Evolutionary conservation across 805 yeast species (phyloP).

Genomic region (Candida qinlingensis): DNA sequence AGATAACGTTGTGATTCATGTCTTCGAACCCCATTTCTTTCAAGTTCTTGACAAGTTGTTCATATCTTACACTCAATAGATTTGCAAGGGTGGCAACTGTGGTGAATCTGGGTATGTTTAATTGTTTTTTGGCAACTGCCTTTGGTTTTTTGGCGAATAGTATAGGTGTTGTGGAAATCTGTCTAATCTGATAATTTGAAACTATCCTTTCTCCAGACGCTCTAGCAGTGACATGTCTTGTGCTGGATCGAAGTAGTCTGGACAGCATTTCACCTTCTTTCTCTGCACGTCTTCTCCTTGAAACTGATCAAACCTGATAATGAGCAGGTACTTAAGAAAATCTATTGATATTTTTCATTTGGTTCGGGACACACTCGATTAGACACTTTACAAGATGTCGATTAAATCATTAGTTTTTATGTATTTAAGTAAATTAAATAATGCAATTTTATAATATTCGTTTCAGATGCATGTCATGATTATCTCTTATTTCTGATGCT

Average conservation of each 20-base stretch:
- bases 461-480: background rate
- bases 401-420: background rate
- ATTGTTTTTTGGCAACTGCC: slow-evolving; percentile 5
- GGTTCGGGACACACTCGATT: background rate
- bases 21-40: slow-evolving; percentile 71
- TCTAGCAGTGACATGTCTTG: too few relatives aligned
- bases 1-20: slow-evolving; percentile 60
- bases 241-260: too few relatives aligned
- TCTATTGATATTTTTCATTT: background rate
- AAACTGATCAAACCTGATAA: too few relatives aligned
- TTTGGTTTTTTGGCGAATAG: slow-evolving; percentile 1
- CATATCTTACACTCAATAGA: slow-evolving; percentile 59
- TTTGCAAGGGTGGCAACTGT: slow-evolving; percentile 78
- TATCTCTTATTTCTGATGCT: slow-evolving; percentile 18
- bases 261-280: too few relatives aligned
- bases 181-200: background rate
- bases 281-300: too few relatives aligned
- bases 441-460: background rate
- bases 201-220: too few relatives aligned
- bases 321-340: too few relatives aligned
- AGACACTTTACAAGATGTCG: background rate
- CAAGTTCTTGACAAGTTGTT: slow-evolving; percentile 52
- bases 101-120: slow-evolving; percentile 66
- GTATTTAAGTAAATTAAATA: background rate
- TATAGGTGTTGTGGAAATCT: background rate